phyloP scores from a whole-genome alignment of 2,329 filamentous ascomycete genomes.

The Nothopassalora personata region DNA sequence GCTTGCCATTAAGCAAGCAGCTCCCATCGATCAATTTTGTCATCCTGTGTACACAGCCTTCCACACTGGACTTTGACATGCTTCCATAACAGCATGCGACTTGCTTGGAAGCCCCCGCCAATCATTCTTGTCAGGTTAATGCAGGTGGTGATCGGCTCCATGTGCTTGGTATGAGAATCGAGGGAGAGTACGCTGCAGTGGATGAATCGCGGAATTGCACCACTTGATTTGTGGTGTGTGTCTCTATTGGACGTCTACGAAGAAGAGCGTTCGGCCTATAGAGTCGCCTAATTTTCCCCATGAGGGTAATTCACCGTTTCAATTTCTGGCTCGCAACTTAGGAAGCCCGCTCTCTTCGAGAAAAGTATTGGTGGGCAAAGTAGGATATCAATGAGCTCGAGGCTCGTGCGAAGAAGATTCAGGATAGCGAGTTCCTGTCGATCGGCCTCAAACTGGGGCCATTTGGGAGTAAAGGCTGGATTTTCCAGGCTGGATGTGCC shows the following conservation, averaged over 20 bases:
- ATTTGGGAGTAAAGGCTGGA: not conserved
- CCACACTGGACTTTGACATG: slow-evolving; percentile 44
- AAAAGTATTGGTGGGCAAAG: slow-evolving; percentile 23
- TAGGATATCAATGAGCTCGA: slow-evolving; percentile 34
- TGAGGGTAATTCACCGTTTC: no score
- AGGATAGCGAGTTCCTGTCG: slow-evolving; percentile 13
- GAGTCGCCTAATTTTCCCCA: no score
- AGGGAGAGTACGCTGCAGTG: slow-evolving; percentile 33
- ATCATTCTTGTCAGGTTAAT: slow-evolving; percentile 42
- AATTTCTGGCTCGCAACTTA: slow-evolving; percentile 34
- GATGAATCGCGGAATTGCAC: slow-evolving; percentile 45
- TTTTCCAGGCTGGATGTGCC: not conserved
- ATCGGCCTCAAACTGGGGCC: slow-evolving; percentile 17
- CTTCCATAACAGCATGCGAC: slow-evolving; percentile 42
- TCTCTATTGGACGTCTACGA: no score
- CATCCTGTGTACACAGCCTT: slow-evolving; percentile 30
- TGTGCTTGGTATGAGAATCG: slow-evolving; percentile 20
- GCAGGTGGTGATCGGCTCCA: slow-evolving; percentile 40
- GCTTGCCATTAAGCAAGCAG: slow-evolving; percentile 42
- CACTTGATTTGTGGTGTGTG: no score
- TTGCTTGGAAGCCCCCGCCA: slow-evolving; percentile 29
- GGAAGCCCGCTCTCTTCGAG: slow-evolving; percentile 22
- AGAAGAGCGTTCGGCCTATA: no score
- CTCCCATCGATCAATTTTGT: slow-evolving; percentile 34
- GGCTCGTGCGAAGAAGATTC: slow-evolving; percentile 16